Evolutionary conservation across 768 basidiomycete species (phyloP).

Genomic region (Austroboletus festivus): DNA sequence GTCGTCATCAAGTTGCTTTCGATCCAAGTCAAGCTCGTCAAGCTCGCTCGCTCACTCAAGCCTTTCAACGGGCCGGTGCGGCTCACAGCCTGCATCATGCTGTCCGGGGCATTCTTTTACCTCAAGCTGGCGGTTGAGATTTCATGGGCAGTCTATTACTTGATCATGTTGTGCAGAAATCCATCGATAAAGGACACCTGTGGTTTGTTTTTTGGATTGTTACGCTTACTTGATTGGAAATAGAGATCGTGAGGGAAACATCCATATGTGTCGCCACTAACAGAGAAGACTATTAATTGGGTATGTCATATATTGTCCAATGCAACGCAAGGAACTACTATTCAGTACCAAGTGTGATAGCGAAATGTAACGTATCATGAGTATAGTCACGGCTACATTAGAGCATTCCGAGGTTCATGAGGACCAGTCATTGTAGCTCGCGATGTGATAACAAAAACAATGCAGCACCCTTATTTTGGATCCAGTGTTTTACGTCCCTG

Average conservation of each 20-base stretch:
- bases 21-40: constrained; percentile 30
- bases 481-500: no score
- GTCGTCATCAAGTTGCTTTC: constrained; percentile 28
- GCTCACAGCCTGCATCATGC: constrained; percentile 21
- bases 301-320: no score
- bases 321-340: no score
- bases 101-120: constrained; percentile 28
- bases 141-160: constrained; percentile 27
- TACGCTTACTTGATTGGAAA: constrained; percentile 32
- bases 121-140: constrained; percentile 26
- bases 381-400: no score
- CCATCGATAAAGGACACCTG: constrained; percentile 26
- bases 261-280: no score
- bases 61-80: constrained; percentile 26
- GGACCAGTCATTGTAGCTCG: no score
- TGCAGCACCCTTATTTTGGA: no score
- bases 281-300: no score
- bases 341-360: no score
- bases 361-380: no score
- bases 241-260: constrained; percentile 5
- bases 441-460: no score
- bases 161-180: constrained; percentile 26
- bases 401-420: no score
- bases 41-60: constrained; percentile 23
- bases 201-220: constrained; percentile 18